Conservation (phyloP, 169 alveolate species). For the Plasmodium blacklocki region DNA sequence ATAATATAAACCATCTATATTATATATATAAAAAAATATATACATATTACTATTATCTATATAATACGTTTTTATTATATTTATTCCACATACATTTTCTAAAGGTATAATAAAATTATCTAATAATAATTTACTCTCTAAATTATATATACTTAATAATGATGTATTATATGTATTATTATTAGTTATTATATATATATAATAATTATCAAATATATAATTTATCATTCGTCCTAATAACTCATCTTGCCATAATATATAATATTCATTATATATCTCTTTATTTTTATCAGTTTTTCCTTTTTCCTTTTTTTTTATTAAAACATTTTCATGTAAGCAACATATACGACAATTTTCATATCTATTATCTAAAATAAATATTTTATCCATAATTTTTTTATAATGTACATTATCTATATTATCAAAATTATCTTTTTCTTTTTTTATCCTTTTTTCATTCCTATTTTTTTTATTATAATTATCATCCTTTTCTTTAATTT, state of each 20-base stretch:
- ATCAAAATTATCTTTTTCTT: neutral
- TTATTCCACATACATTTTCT: neutral
- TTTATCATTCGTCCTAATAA: conserved; percentile 24
- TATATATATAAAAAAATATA: conserved; percentile 25
- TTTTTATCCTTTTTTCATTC: neutral
- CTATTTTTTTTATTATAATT: neutral
- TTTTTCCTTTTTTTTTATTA: neutral
- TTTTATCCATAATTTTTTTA: conserved; percentile 23
- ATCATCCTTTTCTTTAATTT: neutral
- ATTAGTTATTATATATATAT: conserved; percentile 28
- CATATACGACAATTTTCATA: conserved; percentile 27
- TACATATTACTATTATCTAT: conserved; percentile 15
- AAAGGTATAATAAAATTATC: conserved; percentile 22
- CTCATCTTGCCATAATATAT: conserved; percentile 59
- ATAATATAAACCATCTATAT: conserved; percentile 1
- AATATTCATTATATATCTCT: neutral
- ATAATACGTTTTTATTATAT: conserved; percentile 16
- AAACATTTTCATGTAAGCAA: conserved; percentile 8
- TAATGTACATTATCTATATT: conserved; percentile 15
- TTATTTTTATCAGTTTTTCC: neutral
- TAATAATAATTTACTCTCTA: conserved; percentile 29
- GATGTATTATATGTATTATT: neutral
- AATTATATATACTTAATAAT: conserved; percentile 20
- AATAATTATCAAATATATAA: neutral
- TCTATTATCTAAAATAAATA: conserved; percentile 38